A percentile compares a stretch with the other conserved stretches of the same genome.
Evolutionary conservation across 2,329 filamentous ascomycete species (phyloP).

Genomic region (Dryadomyces quercus-mongolicae): DNA sequence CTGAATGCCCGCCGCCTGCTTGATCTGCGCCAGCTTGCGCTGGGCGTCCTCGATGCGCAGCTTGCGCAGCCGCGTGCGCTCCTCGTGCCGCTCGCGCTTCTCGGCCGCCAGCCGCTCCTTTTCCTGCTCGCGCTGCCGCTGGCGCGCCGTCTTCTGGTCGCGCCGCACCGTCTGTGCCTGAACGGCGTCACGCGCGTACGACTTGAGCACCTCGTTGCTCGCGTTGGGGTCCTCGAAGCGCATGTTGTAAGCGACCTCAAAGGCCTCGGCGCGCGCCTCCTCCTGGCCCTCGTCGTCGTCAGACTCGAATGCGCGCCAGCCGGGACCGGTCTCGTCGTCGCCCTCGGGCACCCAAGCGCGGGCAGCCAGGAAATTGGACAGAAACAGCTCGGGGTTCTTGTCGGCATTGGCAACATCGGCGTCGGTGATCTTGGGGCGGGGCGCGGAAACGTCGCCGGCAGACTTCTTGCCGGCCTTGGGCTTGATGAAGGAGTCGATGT

Average conservation of each 20-base stretch:
- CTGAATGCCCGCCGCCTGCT: slow-evolving; percentile 70
- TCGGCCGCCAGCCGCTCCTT: slow-evolving; percentile 66
- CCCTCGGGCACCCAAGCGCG: slow-evolving; percentile 69
- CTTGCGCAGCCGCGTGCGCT: slow-evolving; percentile 72
- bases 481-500: slow-evolving; percentile 65
- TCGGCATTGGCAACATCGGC: slow-evolving; percentile 64
- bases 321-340: slow-evolving; percentile 25
- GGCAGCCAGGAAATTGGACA: slow-evolving; percentile 92
- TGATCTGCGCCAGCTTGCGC: slow-evolving; percentile 75
- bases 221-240: slow-evolving; percentile 87
- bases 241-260: slow-evolving; percentile 89
- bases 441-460: slow-evolving; percentile 7
- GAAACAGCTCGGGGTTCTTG: slow-evolving; percentile 73
- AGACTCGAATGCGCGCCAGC: slow-evolving; percentile 77
- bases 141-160: slow-evolving; percentile 65
- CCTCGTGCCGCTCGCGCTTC: slow-evolving; percentile 62
- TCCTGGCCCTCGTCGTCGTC: slow-evolving; percentile 83
- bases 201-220: slow-evolving; percentile 76
- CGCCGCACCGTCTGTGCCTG: slow-evolving; percentile 74
- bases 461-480: slow-evolving; percentile 39
- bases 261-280: slow-evolving; percentile 65
- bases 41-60: slow-evolving; percentile 87
- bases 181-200: slow-evolving; percentile 79
- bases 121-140: slow-evolving; percentile 68
- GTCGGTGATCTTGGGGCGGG: slow-evolving; percentile 31